phyloP scores from a whole-genome alignment of 23 red algal genomes.

The Chondrus crispus region DNA sequence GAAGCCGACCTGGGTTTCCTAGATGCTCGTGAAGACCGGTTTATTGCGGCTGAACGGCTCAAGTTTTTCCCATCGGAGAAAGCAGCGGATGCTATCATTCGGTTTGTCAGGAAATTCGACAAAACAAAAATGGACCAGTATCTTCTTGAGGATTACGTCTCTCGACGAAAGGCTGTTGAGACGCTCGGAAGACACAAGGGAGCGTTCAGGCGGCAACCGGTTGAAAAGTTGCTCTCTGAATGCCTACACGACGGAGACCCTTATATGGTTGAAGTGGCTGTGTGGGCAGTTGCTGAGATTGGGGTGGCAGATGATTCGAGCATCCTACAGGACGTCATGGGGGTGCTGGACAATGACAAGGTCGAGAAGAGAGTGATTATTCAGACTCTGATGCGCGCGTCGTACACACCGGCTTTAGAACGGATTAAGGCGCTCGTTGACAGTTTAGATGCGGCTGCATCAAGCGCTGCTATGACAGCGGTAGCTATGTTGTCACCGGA shows the following conservation, averaged over 20 bases:
- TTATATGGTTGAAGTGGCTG: constrained; percentile 66
- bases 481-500: constrained; percentile 32
- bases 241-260: constrained; percentile 34
- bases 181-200: constrained; percentile 60
- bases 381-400: constrained; percentile 45
- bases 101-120: constrained; percentile 45
- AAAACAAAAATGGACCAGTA: neutral
- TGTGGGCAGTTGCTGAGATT: constrained; percentile 55
- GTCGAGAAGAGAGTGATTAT: constrained; percentile 57
- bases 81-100: constrained; percentile 41
- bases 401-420: constrained; percentile 21
- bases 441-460: constrained; percentile 9
- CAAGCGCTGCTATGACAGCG: constrained; percentile 46
- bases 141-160: constrained; percentile 51
- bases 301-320: neutral
- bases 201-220: neutral
- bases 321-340: constrained; percentile 4
- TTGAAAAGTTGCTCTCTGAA: constrained; percentile 5
- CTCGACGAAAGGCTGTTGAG: constrained; percentile 67
- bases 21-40: constrained; percentile 32
- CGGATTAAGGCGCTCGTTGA: constrained; percentile 27
- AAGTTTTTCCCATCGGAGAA: constrained; percentile 66
- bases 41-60: constrained; percentile 74
- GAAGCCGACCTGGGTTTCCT: constrained; percentile 25
- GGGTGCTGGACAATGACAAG: constrained; percentile 22